Evolutionary conservation across 192 early-diverging fungal species (phyloP), one percentile per base, ranked within the genome.

Genomic region (Linnemannia zychae): DNA sequence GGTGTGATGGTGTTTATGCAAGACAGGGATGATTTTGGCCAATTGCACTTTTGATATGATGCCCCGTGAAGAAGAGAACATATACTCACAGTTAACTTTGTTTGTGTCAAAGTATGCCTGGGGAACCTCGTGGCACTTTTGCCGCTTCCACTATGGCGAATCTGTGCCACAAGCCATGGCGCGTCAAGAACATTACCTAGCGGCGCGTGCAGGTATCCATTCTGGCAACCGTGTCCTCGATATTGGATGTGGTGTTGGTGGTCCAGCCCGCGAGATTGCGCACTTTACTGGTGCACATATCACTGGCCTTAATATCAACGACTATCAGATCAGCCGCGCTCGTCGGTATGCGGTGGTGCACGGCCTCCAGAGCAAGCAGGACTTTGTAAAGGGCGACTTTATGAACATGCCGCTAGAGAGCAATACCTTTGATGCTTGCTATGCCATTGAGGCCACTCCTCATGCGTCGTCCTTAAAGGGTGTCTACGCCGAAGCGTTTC

Each of bases 221-320:
- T 72, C 87, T 20, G 94, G 92, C 38, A 91, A 92, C 90, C 90
- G 88, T 79, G 94, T 94, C 40, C 86, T 98, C 53, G 94, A 98
- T 89, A 95, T 97, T 63, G 97, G 97, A 28, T 98, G 97, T 80
- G 97, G 97, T 77, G 96, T 98, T 24, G 97, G 96, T 72, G 97
- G 97, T 15, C 97, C 97, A 3, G 90, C 96, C 20, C 93, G 97
- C 38, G 96, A 98, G 81, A 95, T 97, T 80, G 91, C 95, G 31
- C 91, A 94, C 77, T 93, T 96, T 81, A 92, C 94, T 40, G 75
- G 81, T 18, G 95, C 96, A 67, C 92, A 93, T 79, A 91, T 98
- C 76, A 94, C 94, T 65, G 97, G 97, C 16, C 86, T 98, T 60
- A 98, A 98, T 88, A 98, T 97, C 93, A 98, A 98, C 90, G 91